Evolutionary conservation across 306 rosid genomes (phyloP), one percentile per base, ranked within the genome.

Genomic region (Rosa lucieae): DNA sequence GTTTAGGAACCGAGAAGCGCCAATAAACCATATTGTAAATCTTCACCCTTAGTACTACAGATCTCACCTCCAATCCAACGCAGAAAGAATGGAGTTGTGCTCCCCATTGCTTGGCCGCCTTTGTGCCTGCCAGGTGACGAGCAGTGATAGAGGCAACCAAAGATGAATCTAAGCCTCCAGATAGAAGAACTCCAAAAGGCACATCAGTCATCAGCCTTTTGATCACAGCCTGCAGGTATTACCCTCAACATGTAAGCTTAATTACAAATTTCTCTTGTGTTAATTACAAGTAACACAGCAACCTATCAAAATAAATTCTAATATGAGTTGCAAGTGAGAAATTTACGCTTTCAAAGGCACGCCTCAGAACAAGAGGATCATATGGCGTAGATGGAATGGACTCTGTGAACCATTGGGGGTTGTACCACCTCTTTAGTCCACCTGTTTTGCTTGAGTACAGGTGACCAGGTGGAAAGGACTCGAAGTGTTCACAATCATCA

Each of bases 161-260:
- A 0, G 99, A 96, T 23, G 98, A 96, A 79, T 96, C 99, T 70
- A 96, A 67, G 69, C 99, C 99, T 17, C 98, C 98, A 1, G 97
- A 96, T 2, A 96, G 93, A 52, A 96, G 88, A 78, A 96, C 98
- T 17, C 99, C 98, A 0, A 96, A 96, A 52, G 99, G 99, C 77
- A 93, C 99, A 89, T 96, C 99, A 42, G 94, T 96, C 99, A 96
- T 96, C 72, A 93, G 82, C 88, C 99, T 88, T 73, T 96, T 96
- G 85, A 89, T 88, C 61, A 93, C 99, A 47, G 98, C 93, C 97
- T 96, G 91, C 75, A 80, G 14, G 42, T 61, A 70, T 76, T 37
- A 63, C 76, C 80, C 58, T 66, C 68, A 63, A 10, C 39, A 47
- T 13, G 63, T 84, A 48, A 78, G 83, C 20, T 47, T 8, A 23